Percentiles rank a stretch among this genome's conserved stretches.
These are phyloP conservation scores for Paramyrothecium sp. DNA, from an alignment of 2,329 filamentous ascomycete species.

Conservation along the genomic window DNA sequence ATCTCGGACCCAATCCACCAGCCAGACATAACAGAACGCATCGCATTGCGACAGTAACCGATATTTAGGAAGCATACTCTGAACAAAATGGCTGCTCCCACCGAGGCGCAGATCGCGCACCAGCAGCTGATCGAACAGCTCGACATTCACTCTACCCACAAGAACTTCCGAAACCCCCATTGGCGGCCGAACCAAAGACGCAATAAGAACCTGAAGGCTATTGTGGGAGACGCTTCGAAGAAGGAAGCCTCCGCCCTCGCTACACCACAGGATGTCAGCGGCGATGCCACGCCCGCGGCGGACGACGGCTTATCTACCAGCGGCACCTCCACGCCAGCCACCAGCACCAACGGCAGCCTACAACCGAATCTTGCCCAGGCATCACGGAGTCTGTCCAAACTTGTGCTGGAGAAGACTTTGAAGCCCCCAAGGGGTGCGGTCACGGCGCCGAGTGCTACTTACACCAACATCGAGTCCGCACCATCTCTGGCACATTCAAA, in stretches of 20 bases:
- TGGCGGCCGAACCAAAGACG: constrained; percentile 94
- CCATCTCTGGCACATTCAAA: constrained; percentile 82
- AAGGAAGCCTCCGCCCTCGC: constrained; percentile 87
- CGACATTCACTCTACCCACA: constrained; percentile 82
- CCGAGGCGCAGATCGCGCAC: constrained; percentile 76
- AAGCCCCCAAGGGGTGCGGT: constrained; percentile 29
- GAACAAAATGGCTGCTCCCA: constrained; percentile 58
- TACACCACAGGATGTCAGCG: constrained; percentile 73
- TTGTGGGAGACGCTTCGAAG: constrained; percentile 83
- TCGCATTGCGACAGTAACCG: not conserved
- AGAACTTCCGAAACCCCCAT: constrained; percentile 83
- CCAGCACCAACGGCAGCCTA: constrained; percentile 34
- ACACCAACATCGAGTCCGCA: constrained; percentile 94
- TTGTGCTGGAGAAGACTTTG: constrained; percentile 83
- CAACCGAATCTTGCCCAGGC: constrained; percentile 83
- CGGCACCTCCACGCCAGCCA: constrained; percentile 56
- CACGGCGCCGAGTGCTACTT: constrained; percentile 72
- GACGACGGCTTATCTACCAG: constrained; percentile 56
- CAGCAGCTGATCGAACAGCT: constrained; percentile 85
- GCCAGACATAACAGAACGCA: not conserved
- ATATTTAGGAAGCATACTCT: not conserved
- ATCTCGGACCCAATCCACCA: not conserved
- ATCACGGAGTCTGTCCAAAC: constrained; percentile 78
- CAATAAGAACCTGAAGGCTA: constrained; percentile 99
- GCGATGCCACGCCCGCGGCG: constrained; percentile 63